Base-by-base conservation (phyloP, 2,329 filamentous ascomycete species). In the Trichoderma endophyticum region DNA sequence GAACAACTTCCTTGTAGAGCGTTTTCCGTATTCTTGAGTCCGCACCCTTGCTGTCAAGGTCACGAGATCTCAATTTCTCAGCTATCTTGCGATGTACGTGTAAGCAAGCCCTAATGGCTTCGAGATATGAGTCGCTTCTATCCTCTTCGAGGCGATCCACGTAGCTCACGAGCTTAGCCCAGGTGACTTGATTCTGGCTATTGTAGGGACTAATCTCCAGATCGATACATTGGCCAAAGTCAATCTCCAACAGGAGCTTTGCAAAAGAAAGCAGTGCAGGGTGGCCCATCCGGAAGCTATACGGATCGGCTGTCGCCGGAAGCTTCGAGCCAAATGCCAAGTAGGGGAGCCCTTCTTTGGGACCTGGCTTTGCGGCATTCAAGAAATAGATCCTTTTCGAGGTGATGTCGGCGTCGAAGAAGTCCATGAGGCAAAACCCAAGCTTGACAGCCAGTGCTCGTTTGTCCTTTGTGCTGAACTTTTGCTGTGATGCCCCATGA, bases 381-480 rank as follows among this genome's bases (percentile, higher is more conserved):
- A 72, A 54, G n/a, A 73, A 66, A 43, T 72, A 61, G 34, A 73
- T 73, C 21, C 36, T 64, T 4, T 61, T 62, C 9, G 72, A 65
- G 28, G 12, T 34, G 8, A 73, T n/a, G 2, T 73, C 51, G 15
- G 57, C 72, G 14, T 73, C 64, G 26, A 73, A 73, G 18, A 73
- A 73, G 12, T 73, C 72, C 72, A 73, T 72, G 4, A 73, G 70
- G 18, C 64, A 72, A 15, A 57, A 72, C 3, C 72, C 72, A 6
- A 73, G 60, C 26, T 70, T 69, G 34, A 73, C 72, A 2, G 72
- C 72, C 3, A 73, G 71, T 9, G 65, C 30, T 30, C 72, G 51
- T 36, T 70, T 73, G 4, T 73, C 70, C 36, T 14, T 54, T 2
- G 24, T 32, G 59, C 59, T 70, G 8, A 70, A 73, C 6, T 43